A percentile compares a stretch with the other conserved stretches of the same genome.
Evolutionary conservation across 2,329 filamentous ascomycete species (phyloP).

Genomic region (Lojkania enalia): DNA sequence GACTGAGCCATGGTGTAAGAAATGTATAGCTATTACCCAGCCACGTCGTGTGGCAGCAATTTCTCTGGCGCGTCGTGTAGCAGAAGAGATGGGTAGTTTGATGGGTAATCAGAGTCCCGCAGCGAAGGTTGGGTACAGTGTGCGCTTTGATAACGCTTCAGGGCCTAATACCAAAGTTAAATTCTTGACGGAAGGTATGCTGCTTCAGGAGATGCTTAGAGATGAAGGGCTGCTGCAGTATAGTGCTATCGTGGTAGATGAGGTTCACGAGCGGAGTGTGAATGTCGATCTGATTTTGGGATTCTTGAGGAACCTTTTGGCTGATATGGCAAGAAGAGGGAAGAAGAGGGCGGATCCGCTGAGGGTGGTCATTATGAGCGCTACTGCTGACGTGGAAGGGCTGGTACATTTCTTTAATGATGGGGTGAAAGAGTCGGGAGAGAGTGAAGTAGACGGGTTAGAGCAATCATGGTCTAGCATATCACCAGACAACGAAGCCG

Average conservation of each 20-base stretch:
- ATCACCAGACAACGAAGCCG: slow-evolving; percentile 15
- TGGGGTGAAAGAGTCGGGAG: slow-evolving; percentile 12
- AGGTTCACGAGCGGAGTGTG: slow-evolving; percentile 93
- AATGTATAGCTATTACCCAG: slow-evolving; percentile 85
- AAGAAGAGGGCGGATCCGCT: slow-evolving; percentile 64
- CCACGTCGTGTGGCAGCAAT: slow-evolving; percentile 92
- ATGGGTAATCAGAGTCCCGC: slow-evolving; percentile 62
- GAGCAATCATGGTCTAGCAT: slow-evolving; percentile 30
- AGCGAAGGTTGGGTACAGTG: slow-evolving; percentile 83
- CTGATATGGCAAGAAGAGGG: slow-evolving; percentile 62
- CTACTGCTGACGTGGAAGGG: slow-evolving; percentile 84
- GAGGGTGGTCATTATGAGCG: slow-evolving; percentile 96
- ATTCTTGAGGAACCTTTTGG: slow-evolving; percentile 79
- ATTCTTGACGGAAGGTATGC: slow-evolving; percentile 93
- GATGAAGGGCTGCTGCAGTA: slow-evolving; percentile 84
- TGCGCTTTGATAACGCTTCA: slow-evolving; percentile 87
- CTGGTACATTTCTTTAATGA: slow-evolving; percentile 74
- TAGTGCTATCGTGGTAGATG: slow-evolving; percentile 88
- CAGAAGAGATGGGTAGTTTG: slow-evolving; percentile 74
- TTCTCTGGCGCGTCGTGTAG: slow-evolving; percentile 83
- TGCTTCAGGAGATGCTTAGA: slow-evolving; percentile 87
- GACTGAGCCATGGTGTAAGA: slow-evolving; percentile 77
- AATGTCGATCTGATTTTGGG: slow-evolving; percentile 91
- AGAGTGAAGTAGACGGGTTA: slow-evolving; percentile 6
- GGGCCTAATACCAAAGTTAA: slow-evolving; percentile 86